Evolutionary conservation across 805 yeast genomes (phyloP), one percentile per base, ranked within the genome.

Genomic region (Maudiozyma serrabonitensis): DNA sequence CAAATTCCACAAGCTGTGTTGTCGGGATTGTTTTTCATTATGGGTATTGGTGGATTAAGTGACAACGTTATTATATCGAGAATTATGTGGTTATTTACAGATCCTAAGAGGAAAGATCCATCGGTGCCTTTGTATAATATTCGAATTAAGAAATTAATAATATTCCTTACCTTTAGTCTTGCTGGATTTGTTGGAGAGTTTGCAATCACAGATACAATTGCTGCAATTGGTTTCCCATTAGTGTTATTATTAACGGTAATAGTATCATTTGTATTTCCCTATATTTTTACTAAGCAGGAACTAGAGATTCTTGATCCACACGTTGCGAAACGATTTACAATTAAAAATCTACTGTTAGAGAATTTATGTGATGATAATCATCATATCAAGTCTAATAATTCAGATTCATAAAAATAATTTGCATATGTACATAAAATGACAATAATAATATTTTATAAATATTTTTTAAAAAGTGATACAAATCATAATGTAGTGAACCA

Each of bases 171-270:
- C 0, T 68, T 87, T 18, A 81, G 87, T 51, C 62, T 84, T 4
- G 56, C 80, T 19, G 93, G 93, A 0, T 83, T 83, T 47, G 84
- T 76, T 1, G 84, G 80, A 0, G 98, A 95, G 62, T 84, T 88
- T 55, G 93, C 81, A 0, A 88, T 91, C 32, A 85, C 95, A 0
- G 78, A 82, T 61, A 87, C 96, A 0, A 80, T 74, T 52, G 98
- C 93, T 0, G 97, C 98, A 0, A 87, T 91, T 32, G 98, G 95
- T 2, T 91, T 93, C 61, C 98, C 99, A 0, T 84, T 88, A 2
- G 87, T 93, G 0, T 68, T 91, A 46, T 66, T 91, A 59, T 51
- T 74, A 2, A 75, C 81, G 47, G 90, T 87, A 50, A 75, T 84
- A 21, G 69, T 80, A 0, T 79, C 88, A 12, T 74, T 80, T 60